Percentiles rank a stretch among this genome's conserved stretches.
Evolutionary conservation across 139 green algal genomes (phyloP).

Genomic region (Chlorella sp.): DNA sequence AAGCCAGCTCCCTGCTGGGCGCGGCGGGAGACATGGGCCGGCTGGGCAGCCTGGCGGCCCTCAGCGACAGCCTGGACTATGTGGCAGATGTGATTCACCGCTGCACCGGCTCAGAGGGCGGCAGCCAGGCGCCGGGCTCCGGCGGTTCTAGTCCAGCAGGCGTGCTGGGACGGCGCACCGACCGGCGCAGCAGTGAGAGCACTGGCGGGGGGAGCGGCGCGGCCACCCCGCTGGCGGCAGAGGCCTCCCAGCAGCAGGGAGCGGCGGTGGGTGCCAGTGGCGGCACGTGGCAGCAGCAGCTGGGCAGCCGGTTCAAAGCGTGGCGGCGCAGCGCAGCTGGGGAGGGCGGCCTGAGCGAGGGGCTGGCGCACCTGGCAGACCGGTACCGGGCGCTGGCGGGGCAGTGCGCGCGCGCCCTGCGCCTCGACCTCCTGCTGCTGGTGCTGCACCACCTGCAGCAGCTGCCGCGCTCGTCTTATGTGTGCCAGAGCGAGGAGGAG

Average conservation of each 20-base stretch:
- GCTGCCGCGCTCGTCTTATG: conserved; percentile 50
- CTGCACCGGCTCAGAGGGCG: conserved; percentile 17
- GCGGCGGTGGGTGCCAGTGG: neutral
- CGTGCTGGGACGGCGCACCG: neutral
- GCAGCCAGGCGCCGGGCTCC: too few relatives aligned
- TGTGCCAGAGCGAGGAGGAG: conserved; percentile 59
- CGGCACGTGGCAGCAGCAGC: conserved; percentile 13
- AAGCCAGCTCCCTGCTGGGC: conserved; percentile 47
- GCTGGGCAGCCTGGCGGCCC: conserved; percentile 47
- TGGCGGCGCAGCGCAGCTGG: conserved; percentile 17
- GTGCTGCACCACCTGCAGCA: conserved; percentile 53
- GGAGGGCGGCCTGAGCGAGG: conserved; percentile 38
- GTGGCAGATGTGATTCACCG: conserved; percentile 59
- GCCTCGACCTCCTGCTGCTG: conserved; percentile 71
- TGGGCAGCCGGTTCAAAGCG: conserved; percentile 2
- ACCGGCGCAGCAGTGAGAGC: conserved; percentile 5
- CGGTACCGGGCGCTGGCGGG: conserved; percentile 71
- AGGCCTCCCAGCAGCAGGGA: neutral
- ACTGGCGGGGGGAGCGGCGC: conserved; percentile 4
- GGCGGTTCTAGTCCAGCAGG: neutral
- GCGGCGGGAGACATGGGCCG: conserved; percentile 13
- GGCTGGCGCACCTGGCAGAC: conserved; percentile 52
- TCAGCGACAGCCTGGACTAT: conserved; percentile 64
- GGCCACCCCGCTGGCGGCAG: conserved; percentile 1
- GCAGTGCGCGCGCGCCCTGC: conserved; percentile 56